Percentiles rank a stretch among this genome's conserved stretches.
phyloP scores from a whole-genome alignment of 768 basidiomycete genomes.

The Lactarius tabidus region DNA sequence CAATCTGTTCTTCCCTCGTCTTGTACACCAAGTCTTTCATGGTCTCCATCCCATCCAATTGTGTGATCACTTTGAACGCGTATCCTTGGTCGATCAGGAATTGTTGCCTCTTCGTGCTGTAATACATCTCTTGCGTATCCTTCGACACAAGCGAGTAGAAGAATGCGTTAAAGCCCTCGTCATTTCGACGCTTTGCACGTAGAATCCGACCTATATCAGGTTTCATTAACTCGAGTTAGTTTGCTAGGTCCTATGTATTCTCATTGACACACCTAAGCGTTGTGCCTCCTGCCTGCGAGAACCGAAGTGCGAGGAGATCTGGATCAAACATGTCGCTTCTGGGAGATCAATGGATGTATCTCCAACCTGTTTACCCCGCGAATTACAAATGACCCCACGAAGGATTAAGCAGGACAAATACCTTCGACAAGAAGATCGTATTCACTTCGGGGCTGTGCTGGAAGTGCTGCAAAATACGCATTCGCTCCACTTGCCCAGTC shows the following conservation, averaged over 20 bases:
- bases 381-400: slow-evolving; percentile 22
- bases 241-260: background rate
- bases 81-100: slow-evolving; percentile 99
- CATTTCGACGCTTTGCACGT: slow-evolving; percentile 94
- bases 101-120: slow-evolving; percentile 97
- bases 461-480: slow-evolving; percentile 92
- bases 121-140: slow-evolving; percentile 99
- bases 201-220: slow-evolving; percentile 75
- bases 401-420: slow-evolving; percentile 18
- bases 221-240: background rate
- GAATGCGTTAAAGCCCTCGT: slow-evolving; percentile 99
- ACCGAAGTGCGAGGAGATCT: slow-evolving; percentile 98
- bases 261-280: slow-evolving; percentile 61
- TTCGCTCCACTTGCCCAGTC: slow-evolving; percentile 91
- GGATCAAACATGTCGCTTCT: slow-evolving; percentile 98
- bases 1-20: slow-evolving; percentile 90
- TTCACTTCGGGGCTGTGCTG: slow-evolving; percentile 94
- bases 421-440: slow-evolving; percentile 98
- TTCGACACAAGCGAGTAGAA: slow-evolving; percentile 99
- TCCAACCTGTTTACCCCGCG: slow-evolving; percentile 59
- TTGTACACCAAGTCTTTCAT: slow-evolving; percentile 89
- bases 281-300: slow-evolving; percentile 98
- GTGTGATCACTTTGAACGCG: slow-evolving; percentile 99
- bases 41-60: slow-evolving; percentile 86
- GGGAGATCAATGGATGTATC: slow-evolving; percentile 99